A percentile compares a stretch with the other conserved stretches of the same genome.
These are phyloP conservation scores for Coix lacrymajobi DNA, from an alignment of 176 grass and related monocot genomes.

Conservation along the genomic window DNA sequence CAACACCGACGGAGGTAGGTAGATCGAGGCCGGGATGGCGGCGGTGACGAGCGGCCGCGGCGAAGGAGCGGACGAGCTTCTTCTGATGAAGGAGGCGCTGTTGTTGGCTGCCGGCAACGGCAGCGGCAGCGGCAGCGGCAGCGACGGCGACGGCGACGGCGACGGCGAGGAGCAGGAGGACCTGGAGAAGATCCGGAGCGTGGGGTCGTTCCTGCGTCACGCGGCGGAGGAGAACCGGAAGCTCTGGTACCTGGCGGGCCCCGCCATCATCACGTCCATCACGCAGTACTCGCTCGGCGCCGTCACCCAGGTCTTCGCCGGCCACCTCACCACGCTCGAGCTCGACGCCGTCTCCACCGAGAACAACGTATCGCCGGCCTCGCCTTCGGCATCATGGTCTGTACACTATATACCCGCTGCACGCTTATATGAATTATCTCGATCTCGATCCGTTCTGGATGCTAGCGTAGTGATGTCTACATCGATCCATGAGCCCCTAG, in stretches of 20 bases:
- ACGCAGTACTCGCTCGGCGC: conserved; percentile 84
- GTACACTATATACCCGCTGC: background rate
- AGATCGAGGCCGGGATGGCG: background rate
- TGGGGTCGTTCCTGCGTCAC: conserved; percentile 25
- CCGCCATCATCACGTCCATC: conserved; percentile 75
- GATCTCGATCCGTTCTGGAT: no score
- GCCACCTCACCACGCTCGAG: conserved; percentile 84
- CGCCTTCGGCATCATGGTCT: conserved; percentile 70
- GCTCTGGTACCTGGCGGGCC: conserved; percentile 64
- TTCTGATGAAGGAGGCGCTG: background rate
- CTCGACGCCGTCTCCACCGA: conserved; percentile 90
- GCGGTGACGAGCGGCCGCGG: background rate
- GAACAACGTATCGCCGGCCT: conserved; percentile 84
- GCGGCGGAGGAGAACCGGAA: conserved; percentile 59
- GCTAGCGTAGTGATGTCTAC: no score
- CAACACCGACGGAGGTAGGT: background rate
- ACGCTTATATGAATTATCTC: no score
- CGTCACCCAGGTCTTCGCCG: conserved; percentile 59
- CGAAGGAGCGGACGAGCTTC: background rate
- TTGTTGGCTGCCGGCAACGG: background rate
- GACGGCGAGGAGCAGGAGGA: conserved; percentile 32
- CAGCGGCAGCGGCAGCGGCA: no score
- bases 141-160: background rate
- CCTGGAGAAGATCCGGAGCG: conserved; percentile 63
- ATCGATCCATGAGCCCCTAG: no score